Evolutionary conservation across 2,329 filamentous ascomycete species (phyloP).

Genomic region (Pseudogymnoascus sp.): DNA sequence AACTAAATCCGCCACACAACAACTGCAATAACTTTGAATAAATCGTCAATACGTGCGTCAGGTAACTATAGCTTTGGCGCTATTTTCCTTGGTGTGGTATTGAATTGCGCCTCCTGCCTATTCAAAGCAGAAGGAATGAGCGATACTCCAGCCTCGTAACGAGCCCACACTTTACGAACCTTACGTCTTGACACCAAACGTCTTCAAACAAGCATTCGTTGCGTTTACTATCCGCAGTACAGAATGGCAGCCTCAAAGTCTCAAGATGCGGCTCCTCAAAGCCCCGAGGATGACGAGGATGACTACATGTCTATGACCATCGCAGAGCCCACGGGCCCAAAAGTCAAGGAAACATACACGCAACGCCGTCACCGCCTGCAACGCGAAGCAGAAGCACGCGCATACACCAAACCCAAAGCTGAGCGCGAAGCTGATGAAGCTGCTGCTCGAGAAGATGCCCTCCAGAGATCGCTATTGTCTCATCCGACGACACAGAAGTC

Average conservation of each 20-base stretch:
- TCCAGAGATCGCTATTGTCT: conserved; percentile 66
- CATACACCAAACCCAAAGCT: conserved; percentile 69
- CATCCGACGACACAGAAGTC: conserved; percentile 49
- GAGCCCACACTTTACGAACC: neutral
- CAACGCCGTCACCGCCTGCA: conserved; percentile 40
- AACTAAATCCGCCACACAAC: neutral
- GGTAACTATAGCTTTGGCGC: neutral
- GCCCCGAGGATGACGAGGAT: conserved; percentile 54
- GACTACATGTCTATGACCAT: conserved; percentile 98
- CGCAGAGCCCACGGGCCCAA: conserved; percentile 48
- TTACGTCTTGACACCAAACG: neutral
- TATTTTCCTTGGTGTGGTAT: neutral
- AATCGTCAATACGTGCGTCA: neutral
- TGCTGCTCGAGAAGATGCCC: conserved; percentile 64
- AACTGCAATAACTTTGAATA: neutral
- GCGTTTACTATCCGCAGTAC: neutral
- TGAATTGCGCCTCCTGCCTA: neutral
- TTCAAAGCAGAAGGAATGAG: neutral
- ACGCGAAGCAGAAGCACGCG: conserved; percentile 60
- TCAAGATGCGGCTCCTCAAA: neutral
- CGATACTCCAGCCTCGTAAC: neutral
- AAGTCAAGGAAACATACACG: conserved; percentile 53
- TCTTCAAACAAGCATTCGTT: neutral
- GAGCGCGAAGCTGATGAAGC: conserved; percentile 71
- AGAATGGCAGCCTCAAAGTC: neutral